Evolutionary conservation across 2,329 filamentous ascomycete genomes (phyloP).

Genomic region (Epichloe hybrida): DNA sequence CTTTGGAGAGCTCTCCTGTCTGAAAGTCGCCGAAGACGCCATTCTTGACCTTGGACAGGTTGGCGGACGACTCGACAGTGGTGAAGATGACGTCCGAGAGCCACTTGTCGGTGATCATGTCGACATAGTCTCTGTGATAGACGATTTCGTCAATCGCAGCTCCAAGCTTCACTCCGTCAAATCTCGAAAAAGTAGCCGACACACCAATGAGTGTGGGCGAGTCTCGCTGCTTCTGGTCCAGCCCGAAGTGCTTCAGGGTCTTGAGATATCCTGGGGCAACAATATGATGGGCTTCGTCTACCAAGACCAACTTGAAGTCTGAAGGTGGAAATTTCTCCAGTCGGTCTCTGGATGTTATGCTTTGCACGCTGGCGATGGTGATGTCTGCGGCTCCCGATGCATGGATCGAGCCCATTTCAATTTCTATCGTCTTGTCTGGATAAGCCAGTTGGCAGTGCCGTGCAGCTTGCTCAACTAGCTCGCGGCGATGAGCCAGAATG

Average conservation of each 20-base stretch:
- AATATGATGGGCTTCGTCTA: constrained; percentile 98
- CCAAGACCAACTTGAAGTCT: constrained; percentile 77
- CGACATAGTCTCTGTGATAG: constrained; percentile 66
- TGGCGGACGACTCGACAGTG: constrained; percentile 70
- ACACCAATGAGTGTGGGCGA: constrained; percentile 69
- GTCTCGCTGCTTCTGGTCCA: constrained; percentile 33
- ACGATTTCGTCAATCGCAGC: constrained; percentile 88
- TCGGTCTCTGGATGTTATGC: constrained; percentile 62
- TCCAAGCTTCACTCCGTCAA: constrained; percentile 72
- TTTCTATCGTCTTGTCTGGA: constrained; percentile 65
- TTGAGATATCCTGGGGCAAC: constrained; percentile 70
- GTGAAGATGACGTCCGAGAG: constrained; percentile 87
- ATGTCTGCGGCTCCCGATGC: constrained; percentile 79
- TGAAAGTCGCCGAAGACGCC: constrained; percentile 63
- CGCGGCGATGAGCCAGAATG: constrained; percentile 81
- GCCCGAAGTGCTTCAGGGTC: constrained; percentile 64
- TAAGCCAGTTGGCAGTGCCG: constrained; percentile 72
- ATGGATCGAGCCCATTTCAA: constrained; percentile 75
- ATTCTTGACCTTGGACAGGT: constrained; percentile 57
- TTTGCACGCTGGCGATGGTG: constrained; percentile 81
- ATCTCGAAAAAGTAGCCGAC: constrained; percentile 65
- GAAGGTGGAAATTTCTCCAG: constrained; percentile 70
- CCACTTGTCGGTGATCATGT: constrained; percentile 77
- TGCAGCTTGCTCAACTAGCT: constrained; percentile 89
- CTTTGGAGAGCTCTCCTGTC: constrained; percentile 59